These are phyloP conservation scores for Monosporascus sp. DNA, from an alignment of 2,329 filamentous ascomycete species.

Conservation along the genomic window DNA sequence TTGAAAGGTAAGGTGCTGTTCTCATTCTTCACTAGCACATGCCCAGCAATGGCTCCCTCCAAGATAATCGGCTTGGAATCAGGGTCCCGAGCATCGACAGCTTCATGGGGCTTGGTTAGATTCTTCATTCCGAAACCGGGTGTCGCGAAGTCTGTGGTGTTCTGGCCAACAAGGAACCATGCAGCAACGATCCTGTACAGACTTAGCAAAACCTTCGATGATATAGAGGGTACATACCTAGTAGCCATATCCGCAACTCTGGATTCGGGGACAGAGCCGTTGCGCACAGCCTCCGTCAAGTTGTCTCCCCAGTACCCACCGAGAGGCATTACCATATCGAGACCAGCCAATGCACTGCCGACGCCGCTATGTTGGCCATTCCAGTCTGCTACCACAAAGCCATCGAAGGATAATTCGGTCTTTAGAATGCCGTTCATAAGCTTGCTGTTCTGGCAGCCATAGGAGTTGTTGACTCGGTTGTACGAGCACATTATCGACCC, in stretches of 20 bases:
- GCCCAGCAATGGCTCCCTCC: conserved; percentile 55
- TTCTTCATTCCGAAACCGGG: conserved; percentile 57
- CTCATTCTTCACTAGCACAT: conserved; percentile 74
- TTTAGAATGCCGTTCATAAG: conserved; percentile 66
- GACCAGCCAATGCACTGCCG: conserved; percentile 48
- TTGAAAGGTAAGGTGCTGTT: conserved; percentile 57
- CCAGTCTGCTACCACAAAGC: conserved; percentile 68
- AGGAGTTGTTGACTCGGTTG: conserved; percentile 67
- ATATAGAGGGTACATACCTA: conserved; percentile 47
- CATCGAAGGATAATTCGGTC: conserved; percentile 58
- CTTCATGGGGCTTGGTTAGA: conserved; percentile 41
- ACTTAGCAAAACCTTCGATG: conserved; percentile 45
- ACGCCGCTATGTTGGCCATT: conserved; percentile 57
- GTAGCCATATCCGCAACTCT: conserved; percentile 76
- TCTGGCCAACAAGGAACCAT: conserved; percentile 54
- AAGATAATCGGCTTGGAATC: conserved; percentile 39
- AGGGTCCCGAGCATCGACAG: conserved; percentile 45
- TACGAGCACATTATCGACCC: conserved; percentile 64
- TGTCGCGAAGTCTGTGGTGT: conserved; percentile 38
- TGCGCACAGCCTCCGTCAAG: conserved; percentile 68
- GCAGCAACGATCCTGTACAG: conserved; percentile 54
- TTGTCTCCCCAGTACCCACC: conserved; percentile 57
- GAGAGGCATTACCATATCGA: conserved; percentile 70
- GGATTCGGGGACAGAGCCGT: conserved; percentile 67
- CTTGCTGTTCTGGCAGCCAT: conserved; percentile 69